Evolutionary conservation across 2,329 filamentous ascomycete species (phyloP).

Genomic region (Talaromyces islandicus): DNA sequence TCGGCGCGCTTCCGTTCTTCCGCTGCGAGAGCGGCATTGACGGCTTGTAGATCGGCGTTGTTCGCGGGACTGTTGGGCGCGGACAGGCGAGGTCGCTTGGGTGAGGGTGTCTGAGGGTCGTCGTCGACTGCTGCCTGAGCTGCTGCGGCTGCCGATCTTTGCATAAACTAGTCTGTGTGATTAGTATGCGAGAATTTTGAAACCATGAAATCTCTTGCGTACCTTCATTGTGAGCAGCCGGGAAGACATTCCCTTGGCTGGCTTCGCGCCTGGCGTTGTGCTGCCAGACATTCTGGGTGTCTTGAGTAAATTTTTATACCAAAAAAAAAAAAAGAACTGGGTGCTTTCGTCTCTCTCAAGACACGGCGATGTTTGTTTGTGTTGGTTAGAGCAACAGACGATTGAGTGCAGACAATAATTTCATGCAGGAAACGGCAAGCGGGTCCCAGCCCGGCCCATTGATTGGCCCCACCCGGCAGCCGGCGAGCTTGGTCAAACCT

Average conservation of each 20-base stretch:
- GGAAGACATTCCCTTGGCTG: slow-evolving; percentile 72
- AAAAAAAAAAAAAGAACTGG: neutral
- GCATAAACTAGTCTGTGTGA: slow-evolving; percentile 64
- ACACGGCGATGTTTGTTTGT: neutral
- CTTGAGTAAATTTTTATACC: neutral
- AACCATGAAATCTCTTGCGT: slow-evolving; percentile 2
- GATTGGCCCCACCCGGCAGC: slow-evolving; percentile 19
- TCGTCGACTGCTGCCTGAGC: slow-evolving; percentile 43
- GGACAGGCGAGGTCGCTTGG: slow-evolving; percentile 33
- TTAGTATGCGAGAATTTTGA: slow-evolving; percentile 1
- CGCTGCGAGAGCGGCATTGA: slow-evolving; percentile 34
- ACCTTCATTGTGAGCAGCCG: slow-evolving; percentile 86
- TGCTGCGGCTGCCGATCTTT: slow-evolving; percentile 66
- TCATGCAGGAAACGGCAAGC: slow-evolving; percentile 13
- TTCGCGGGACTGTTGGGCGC: slow-evolving; percentile 18
- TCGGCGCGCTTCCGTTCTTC: slow-evolving; percentile 37
- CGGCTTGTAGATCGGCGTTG: slow-evolving; percentile 32
- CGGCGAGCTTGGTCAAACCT: slow-evolving; percentile 26
- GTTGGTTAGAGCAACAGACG: neutral
- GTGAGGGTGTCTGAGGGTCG: slow-evolving; percentile 17
- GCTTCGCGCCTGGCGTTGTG: slow-evolving; percentile 47
- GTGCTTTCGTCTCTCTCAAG: too few relatives aligned
- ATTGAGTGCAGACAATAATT: slow-evolving; percentile 10
- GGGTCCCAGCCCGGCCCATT: slow-evolving; percentile 16
- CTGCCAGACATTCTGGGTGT: slow-evolving; percentile 24